Evolutionary conservation across 1,284 basidiomycete species (phyloP).

Genomic region (Apiotrichum gamsii): DNA sequence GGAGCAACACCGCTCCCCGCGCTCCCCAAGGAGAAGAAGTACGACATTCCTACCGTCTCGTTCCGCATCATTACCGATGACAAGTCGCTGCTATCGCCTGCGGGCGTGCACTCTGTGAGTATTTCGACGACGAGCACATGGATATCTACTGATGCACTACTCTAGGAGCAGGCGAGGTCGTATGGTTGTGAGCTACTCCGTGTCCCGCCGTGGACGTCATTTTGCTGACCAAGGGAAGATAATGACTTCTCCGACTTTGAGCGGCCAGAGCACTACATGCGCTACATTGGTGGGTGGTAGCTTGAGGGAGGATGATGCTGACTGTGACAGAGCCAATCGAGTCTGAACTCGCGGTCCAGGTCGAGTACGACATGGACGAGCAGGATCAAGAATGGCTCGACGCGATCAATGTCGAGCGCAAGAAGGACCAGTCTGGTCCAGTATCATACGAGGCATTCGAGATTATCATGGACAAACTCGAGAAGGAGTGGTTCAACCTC

Average conservation of each 20-base stretch:
- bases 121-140: too few species aligned
- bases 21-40: too few species aligned
- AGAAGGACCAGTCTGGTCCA: constrained; percentile 65
- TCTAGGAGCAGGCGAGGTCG: constrained; percentile 37
- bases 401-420: constrained; percentile 72
- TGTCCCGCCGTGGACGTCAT: too few species aligned
- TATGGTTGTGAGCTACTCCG: constrained; percentile 38
- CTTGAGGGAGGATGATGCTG: not conserved
- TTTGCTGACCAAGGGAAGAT: constrained; percentile 50
- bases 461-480: constrained; percentile 91
- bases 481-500: constrained; percentile 98
- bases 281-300: constrained; percentile 65
- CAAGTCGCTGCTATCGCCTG: constrained; percentile 27
- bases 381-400: constrained; percentile 98
- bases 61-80: constrained; percentile 42
- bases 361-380: constrained; percentile 99
- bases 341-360: constrained; percentile 81
- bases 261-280: constrained; percentile 78
- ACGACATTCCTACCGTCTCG: constrained; percentile 42
- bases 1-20: constrained; percentile 21
- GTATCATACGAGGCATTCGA: constrained; percentile 86
- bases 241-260: constrained; percentile 72
- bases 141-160: not conserved
- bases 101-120: constrained; percentile 40
- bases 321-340: constrained; percentile 72